These are phyloP conservation scores for Blyttiomyces sp. DNA, from an alignment of 371 early-diverging fungal genomes.

Conservation along the genomic window DNA sequence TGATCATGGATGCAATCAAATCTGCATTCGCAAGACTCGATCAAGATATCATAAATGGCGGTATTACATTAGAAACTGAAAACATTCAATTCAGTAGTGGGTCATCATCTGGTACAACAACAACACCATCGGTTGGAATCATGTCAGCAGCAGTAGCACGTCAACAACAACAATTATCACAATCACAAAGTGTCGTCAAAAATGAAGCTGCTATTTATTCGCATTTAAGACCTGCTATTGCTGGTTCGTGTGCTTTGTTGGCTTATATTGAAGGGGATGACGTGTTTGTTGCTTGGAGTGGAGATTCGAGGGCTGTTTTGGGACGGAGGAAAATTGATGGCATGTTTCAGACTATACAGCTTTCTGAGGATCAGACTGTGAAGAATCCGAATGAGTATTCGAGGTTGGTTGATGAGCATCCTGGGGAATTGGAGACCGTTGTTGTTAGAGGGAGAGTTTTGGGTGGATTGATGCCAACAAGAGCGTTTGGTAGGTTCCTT, in stretches of 20 bases:
- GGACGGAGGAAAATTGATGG: slow-evolving; percentile 27
- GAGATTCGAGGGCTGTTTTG: slow-evolving; percentile 67
- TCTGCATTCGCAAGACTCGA: slow-evolving; percentile 40
- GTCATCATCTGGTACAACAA: background rate
- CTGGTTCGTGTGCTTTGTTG: slow-evolving; percentile 76
- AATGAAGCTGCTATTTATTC: slow-evolving; percentile 2
- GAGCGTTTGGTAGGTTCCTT: slow-evolving; percentile 63
- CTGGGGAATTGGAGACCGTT: slow-evolving; percentile 68
- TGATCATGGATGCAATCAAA: slow-evolving; percentile 31
- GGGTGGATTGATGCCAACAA: slow-evolving; percentile 73
- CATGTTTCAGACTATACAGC: slow-evolving; percentile 53
- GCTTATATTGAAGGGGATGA: slow-evolving; percentile 70
- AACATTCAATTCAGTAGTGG: background rate
- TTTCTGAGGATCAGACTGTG: slow-evolving; percentile 75
- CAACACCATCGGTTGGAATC: background rate
- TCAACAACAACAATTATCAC: background rate
- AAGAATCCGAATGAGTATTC: slow-evolving; percentile 61
- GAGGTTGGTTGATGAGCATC: slow-evolving; percentile 71
- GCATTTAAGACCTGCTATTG: slow-evolving; percentile 46
- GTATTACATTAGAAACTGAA: background rate
- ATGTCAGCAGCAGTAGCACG: background rate
- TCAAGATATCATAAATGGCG: slow-evolving; percentile 39
- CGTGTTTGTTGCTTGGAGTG: slow-evolving; percentile 76
- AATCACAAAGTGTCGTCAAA: background rate
- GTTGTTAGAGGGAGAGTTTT: slow-evolving; percentile 64